Percentiles rank a stretch among this genome's conserved stretches.
These are phyloP conservation scores for Camelina neglecta DNA, from an alignment of 345 rosid genomes.

Conservation along the genomic window DNA sequence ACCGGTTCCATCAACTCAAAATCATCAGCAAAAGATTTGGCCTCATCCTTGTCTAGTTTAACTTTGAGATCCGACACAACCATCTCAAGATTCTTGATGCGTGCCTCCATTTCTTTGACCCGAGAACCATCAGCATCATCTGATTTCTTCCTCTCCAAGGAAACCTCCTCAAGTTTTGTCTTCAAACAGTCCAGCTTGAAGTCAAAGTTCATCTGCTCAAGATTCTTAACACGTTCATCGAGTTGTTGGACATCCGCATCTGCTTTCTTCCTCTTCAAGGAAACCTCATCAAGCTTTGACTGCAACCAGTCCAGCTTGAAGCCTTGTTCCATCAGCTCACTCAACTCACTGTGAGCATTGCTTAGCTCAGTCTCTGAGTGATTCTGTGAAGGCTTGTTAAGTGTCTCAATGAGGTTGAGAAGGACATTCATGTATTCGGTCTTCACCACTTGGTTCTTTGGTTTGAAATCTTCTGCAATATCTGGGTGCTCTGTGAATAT, in stretches of 20 bases:
- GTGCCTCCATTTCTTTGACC: not conserved
- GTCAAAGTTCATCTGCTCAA: no score
- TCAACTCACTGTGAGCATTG: not conserved
- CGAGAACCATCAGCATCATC: not conserved
- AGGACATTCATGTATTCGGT: not conserved
- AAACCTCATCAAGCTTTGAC: not conserved
- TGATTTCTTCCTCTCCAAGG: not conserved
- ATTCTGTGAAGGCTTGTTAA: not conserved
- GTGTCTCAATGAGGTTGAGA: not conserved
- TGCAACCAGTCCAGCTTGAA: conserved; percentile 2
- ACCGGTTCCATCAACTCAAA: conserved; percentile 22
- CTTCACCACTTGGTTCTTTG: not conserved
- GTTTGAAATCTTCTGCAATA: not conserved
- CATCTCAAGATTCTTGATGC: not conserved
- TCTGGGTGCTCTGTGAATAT: not conserved
- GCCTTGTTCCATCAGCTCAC: not conserved
- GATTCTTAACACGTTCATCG: not conserved
- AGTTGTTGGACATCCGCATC: not conserved
- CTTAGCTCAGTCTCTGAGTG: not conserved
- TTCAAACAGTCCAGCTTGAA: not conserved
- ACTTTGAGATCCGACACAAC: not conserved
- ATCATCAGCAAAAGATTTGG: conserved; percentile 20
- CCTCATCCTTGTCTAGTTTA: not conserved
- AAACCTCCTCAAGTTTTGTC: not conserved
- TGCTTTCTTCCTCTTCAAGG: not conserved